A percentile compares a stretch with the other conserved stretches of the same genome.
Evolutionary conservation across 1,139 yeast species (phyloP).

Genomic region (Candida smagusa): DNA sequence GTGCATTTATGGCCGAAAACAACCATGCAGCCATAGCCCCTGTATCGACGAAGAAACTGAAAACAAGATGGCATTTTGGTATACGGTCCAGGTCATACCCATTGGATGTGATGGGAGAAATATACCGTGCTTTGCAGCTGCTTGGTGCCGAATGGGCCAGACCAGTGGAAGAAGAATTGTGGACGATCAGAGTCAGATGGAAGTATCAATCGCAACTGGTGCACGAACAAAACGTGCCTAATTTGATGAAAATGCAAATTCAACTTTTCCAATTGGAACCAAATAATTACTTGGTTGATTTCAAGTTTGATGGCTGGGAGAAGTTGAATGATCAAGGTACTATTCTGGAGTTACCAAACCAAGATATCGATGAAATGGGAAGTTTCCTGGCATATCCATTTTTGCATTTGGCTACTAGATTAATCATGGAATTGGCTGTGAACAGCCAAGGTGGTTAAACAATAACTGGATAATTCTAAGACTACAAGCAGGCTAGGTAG

Average conservation of each 20-base stretch:
- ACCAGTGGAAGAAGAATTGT: conserved; percentile 87
- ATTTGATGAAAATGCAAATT: conserved; percentile 93
- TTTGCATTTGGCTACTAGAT: conserved; percentile 83
- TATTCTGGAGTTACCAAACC: conserved; percentile 21
- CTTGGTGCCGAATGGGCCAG: conserved; percentile 97
- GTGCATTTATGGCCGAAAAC: conserved; percentile 82
- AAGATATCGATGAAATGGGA: conserved; percentile 64
- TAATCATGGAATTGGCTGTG: conserved; percentile 95
- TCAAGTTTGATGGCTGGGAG: conserved; percentile 98
- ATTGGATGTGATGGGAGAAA: conserved; percentile 97
- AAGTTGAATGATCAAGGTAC: conserved; percentile 18
- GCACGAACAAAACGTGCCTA: conserved; percentile 47
- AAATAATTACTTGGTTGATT: conserved; percentile 91
- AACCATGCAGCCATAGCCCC: conserved; percentile 62
- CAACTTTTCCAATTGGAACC: conserved; percentile 95
- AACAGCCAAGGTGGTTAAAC: conserved; percentile 53
- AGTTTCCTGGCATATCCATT: conserved; percentile 94
- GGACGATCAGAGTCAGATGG: conserved; percentile 99
- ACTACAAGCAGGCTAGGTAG: no score
- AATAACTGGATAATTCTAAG: not conserved
- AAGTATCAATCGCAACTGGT: conserved; percentile 51
- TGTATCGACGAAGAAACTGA: conserved; percentile 75
- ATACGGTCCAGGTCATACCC: conserved; percentile 95
- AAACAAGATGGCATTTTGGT: conserved; percentile 98
- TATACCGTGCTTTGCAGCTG: conserved; percentile 87